Conservation (phyloP, 31 red algal species). For the Asparagopsis taxiformis region DNA sequence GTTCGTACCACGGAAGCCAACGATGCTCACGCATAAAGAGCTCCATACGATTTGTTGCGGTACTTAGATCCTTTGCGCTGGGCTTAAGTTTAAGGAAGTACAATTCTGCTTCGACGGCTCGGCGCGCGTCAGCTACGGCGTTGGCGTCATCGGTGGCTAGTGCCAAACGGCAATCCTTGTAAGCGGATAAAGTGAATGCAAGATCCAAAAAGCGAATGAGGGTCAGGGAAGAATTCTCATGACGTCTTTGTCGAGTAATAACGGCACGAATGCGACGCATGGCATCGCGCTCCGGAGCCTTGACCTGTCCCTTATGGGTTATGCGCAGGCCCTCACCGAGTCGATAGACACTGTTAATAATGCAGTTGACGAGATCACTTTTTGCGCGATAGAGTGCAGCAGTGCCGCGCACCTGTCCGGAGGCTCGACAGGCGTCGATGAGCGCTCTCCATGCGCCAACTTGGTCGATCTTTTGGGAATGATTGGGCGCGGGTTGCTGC, state of each 20-base stretch:
- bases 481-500: not conserved
- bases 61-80: constrained; percentile 36
- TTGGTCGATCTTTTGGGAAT: not conserved
- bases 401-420: constrained; percentile 57
- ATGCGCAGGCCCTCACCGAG: constrained; percentile 30
- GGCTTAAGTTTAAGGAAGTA: constrained; percentile 31
- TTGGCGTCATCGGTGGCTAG: not conserved
- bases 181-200: constrained; percentile 60
- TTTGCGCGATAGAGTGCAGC: constrained; percentile 65
- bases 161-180: constrained; percentile 59
- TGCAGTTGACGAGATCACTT: constrained; percentile 51
- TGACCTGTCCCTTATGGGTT: constrained; percentile 21
- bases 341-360: constrained; percentile 52
- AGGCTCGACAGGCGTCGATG: constrained; percentile 47
- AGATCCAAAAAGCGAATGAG: constrained; percentile 65
- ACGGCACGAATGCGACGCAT: constrained; percentile 57
- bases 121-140: not conserved
- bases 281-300: constrained; percentile 37
- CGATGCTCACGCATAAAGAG: constrained; percentile 58
- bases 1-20: constrained; percentile 74
- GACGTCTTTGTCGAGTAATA: constrained; percentile 52
- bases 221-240: constrained; percentile 45
- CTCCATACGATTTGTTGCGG: constrained; percentile 43
- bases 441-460: constrained; percentile 45
- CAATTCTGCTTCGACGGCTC: constrained; percentile 30